Percentiles rank a stretch among this genome's conserved stretches.
phyloP scores from a whole-genome alignment of 164 flowering plant genomes.

The Tetracentron sinense region DNA sequence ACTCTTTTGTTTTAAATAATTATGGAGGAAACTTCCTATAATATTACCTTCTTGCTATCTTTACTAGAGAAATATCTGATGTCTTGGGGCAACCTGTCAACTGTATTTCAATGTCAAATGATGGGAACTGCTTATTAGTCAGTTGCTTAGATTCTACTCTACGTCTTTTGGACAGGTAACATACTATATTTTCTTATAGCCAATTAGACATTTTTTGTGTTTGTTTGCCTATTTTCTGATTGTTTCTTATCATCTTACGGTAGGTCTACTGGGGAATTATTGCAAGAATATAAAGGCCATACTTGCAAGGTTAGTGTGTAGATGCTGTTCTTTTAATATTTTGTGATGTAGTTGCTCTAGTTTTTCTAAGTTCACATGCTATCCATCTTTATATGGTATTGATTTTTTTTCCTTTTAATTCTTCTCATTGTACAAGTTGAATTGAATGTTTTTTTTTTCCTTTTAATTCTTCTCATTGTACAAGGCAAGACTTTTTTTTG shows the following conservation, averaged over 20 bases:
- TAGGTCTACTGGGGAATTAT: constrained; percentile 78
- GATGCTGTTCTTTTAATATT: not conserved
- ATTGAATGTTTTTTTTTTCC: too few species aligned
- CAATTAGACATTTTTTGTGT: not conserved
- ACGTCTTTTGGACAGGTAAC: constrained; percentile 84
- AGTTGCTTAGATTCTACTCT: constrained; percentile 91
- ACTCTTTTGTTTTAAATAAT: not conserved
- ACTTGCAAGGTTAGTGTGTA: constrained; percentile 79
- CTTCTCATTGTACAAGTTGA: not conserved
- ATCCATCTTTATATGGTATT: not conserved
- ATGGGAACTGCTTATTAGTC: constrained; percentile 86
- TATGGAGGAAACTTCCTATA: not conserved
- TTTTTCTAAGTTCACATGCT: not conserved
- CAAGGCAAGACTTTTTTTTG: not conserved
- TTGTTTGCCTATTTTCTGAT: not conserved
- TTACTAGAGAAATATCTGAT: constrained; percentile 70
- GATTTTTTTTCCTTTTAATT: not conserved
- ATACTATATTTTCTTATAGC: not conserved
- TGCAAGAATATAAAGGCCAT: constrained; percentile 96
- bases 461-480: not conserved
- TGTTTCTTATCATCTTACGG: constrained; percentile 17
- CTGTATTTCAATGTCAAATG: constrained; percentile 89
- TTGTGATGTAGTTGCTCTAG: constrained; percentile 1
- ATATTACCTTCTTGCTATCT: constrained; percentile 12
- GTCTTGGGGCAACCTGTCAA: constrained; percentile 90